phyloP scores from a whole-genome alignment of 306 rosid genomes.

The Urtica urens region DNA sequence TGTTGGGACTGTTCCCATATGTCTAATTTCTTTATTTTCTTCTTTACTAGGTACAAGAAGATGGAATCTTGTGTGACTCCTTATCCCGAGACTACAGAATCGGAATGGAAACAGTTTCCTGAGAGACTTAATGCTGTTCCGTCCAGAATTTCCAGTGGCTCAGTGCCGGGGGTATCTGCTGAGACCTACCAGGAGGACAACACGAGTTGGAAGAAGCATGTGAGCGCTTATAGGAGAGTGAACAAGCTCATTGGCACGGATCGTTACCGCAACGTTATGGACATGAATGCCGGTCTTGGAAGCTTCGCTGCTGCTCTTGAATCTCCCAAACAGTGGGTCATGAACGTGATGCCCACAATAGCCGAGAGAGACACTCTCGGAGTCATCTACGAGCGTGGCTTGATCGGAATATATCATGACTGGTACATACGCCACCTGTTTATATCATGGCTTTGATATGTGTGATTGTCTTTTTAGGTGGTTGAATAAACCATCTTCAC shows the following conservation, averaged over 20 bases:
- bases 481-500: no score
- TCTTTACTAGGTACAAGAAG: constrained; percentile 51
- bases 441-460: no score
- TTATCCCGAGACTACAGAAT: constrained; percentile 20
- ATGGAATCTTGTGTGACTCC: constrained; percentile 60
- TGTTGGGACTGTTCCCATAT: not conserved
- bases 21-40: constrained; percentile 2
- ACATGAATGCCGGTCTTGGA: constrained; percentile 89
- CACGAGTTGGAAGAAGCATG: constrained; percentile 64
- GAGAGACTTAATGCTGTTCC: constrained; percentile 57
- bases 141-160: constrained; percentile 47
- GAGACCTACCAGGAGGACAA: constrained; percentile 43
- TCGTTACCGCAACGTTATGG: constrained; percentile 67
- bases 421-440: constrained; percentile 42
- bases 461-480: no score
- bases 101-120: constrained; percentile 52
- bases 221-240: constrained; percentile 57
- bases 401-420: constrained; percentile 70
- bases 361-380: constrained; percentile 60
- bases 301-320: constrained; percentile 78
- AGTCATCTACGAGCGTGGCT: constrained; percentile 61
- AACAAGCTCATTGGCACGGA: constrained; percentile 52
- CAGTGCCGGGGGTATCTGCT: constrained; percentile 33
- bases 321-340: constrained; percentile 73
- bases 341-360: constrained; percentile 71